Evolutionary conservation across 192 early-diverging fungal species (phyloP), one percentile per base, ranked within the genome.

Genomic region (Gamsiella multidivaricata): DNA sequence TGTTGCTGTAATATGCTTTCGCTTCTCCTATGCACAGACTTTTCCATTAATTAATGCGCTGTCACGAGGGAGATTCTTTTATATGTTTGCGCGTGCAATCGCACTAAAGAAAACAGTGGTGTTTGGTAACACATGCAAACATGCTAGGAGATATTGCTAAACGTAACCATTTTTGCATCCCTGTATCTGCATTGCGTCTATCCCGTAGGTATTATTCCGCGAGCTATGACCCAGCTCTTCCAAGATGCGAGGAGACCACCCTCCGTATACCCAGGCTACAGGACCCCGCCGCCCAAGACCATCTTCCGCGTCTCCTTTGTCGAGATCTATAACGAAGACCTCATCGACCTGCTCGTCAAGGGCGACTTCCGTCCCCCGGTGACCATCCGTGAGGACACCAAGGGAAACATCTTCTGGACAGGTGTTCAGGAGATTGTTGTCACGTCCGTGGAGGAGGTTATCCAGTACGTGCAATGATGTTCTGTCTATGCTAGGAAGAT

Each of bases 281-380:
- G 29, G 36, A 25, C 75, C n/a, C 70, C 70, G 31, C 33, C 61
- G 3, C 54, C 58, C 31, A 75, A 78, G 29, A 84, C 82, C 22
- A 72, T 61, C 3, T 82, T 93, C 25, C 84, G 84, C 28, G 94
- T 97, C 11, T 96, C 95, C 11, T 98, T 97, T 83, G 74, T 99
- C 28, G 97, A 99, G 69, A 88, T 97, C 10, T 97, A 99, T 80
- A 99, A 99, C 75, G 97, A 99, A 65, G 97, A 99, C 36, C 82
- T 97, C 43, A 90, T 96, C 20, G 97, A 99, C 83, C 82, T 99
- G 41, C 79, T 97, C 28, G 91, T 90, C 54, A 89, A 88, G 45
- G 76, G 80, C 51, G 85, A 84, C 7, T 83, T 83, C 46, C 74
- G 88, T 51, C 87, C 89, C 4, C 85, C 84, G 10, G 87, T 95